Base-by-base conservation (phyloP, 2,329 filamentous ascomycete species). In the Trichoderma atroviride region DNA sequence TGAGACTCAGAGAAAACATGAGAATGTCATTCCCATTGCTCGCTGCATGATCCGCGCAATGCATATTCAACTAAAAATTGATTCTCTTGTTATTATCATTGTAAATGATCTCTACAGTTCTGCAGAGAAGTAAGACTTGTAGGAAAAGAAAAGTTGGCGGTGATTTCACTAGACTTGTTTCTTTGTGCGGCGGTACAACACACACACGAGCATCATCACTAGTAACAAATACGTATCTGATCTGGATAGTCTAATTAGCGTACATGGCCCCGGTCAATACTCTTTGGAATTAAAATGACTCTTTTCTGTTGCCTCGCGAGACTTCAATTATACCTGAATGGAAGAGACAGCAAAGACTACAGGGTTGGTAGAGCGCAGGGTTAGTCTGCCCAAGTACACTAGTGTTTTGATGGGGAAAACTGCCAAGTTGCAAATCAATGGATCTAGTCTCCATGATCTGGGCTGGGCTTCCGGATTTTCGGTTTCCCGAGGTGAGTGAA, bases 351-450 rank as follows among this genome's bases (percentile, higher is more conserved):
- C 33, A 14, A 37, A 24, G 10, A 16, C n/a, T 22, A n/a, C 37
- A n/a, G n/a, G 31, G 55, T 37, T 58, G 14, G 13, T 16, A 35
- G 27, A 52, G 29, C 5, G 40, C 29, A 31, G 63, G 55, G 40
- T 19, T 19, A 22, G 27, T 9, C 24, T 14, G 19, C 9, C 13
- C 1, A 5, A 16, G 6, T 16, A 43, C 19, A 13, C 22, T 61
- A 29, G n/a, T 37, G 27, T 19, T 24, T 52, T 29, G 50, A 24
- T 52, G 40, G 55, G 22, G 14, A 37, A 33, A 57, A 43, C 52
- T 29, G 31, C 55, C 55, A 37, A 43, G 37, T 29, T 59, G 63
- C 50, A 59, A 67, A 67, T 67, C 63, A 67, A 55, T 33, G n/a
- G 63, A 3, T 29, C 62, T 55, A 37, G 50, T 58, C 10, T 43